These are phyloP conservation scores for Dioscorea cayenensis DNA, from an alignment of 116 monocot genomes.

Conservation along the genomic window DNA sequence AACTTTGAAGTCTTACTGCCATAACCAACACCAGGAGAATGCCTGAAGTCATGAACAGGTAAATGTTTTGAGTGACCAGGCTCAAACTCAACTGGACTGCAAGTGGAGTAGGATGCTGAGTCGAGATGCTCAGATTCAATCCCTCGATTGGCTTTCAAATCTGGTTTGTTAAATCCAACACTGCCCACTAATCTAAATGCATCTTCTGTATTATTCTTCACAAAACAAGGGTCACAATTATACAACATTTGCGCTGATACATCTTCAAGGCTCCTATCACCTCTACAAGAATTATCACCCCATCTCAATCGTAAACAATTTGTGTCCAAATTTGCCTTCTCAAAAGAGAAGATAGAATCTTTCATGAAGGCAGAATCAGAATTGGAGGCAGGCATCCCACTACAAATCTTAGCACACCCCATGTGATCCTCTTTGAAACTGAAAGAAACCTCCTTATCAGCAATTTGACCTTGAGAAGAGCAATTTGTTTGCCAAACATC, in stretches of 20 bases:
- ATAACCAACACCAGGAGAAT: conserved; percentile 6
- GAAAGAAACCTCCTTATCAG: conserved; percentile 11
- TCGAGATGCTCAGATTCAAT: neutral
- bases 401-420: conserved; percentile 4
- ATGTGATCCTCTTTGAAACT: conserved; percentile 8
- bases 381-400: conserved; percentile 8
- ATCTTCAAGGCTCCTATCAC: conserved; percentile 12
- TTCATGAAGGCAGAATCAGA: conserved; percentile 9
- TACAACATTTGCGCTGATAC: conserved; percentile 4
- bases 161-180: conserved; percentile 3
- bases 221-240: conserved; percentile 5
- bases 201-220: conserved; percentile 5
- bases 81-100: conserved; percentile 10
- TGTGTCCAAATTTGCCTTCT: conserved; percentile 7
- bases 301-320: conserved; percentile 5
- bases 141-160: neutral
- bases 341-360: conserved; percentile 4
- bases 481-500: conserved; percentile 7
- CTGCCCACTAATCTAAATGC: conserved; percentile 11
- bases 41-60: conserved; percentile 7
- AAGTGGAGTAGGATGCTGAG: conserved; percentile 7
- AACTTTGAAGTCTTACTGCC: neutral
- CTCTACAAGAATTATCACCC: conserved; percentile 2
- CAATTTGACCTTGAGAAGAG: neutral
- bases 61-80: conserved; percentile 16